These are phyloP conservation scores for Syzygium aromaticum DNA, from an alignment of 345 rosid species.

Conservation along the genomic window DNA sequence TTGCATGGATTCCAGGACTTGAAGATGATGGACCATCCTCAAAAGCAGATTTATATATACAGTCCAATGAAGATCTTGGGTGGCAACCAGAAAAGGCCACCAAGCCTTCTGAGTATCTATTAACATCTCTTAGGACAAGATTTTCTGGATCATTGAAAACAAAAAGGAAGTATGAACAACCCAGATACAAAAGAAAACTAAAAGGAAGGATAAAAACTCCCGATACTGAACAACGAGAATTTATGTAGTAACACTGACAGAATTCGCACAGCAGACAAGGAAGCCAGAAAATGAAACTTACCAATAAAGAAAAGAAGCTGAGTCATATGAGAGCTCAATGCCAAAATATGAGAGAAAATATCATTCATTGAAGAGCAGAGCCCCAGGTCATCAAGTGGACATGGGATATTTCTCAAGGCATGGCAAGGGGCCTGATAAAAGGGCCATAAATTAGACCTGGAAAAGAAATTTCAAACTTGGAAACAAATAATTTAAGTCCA, in stretches of 20 bases:
- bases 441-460: conserved; percentile 4
- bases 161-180: not conserved
- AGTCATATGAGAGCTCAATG: conserved; percentile 26
- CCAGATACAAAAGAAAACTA: not conserved
- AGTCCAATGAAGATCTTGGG: conserved; percentile 19
- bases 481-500: not conserved
- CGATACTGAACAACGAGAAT: not conserved
- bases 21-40: conserved; percentile 23
- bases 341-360: conserved; percentile 25
- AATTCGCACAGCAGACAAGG: not conserved
- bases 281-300: conserved; percentile 14
- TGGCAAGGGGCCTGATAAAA: conserved; percentile 26
- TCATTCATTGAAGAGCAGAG: conserved; percentile 15
- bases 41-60: conserved; percentile 8
- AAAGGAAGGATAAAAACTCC: not conserved
- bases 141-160: conserved; percentile 26
- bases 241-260: not conserved
- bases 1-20: conserved; percentile 12
- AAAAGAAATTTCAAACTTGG: not conserved
- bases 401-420: conserved; percentile 8
- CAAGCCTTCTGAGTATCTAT: conserved; percentile 18
- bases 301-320: conserved; percentile 33
- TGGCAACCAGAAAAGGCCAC: conserved; percentile 5
- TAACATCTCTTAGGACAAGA: conserved; percentile 36
- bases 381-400: conserved; percentile 22